Percentiles rank a stretch among this genome's conserved stretches.
Evolutionary conservation across 805 yeast genomes (phyloP).

Genomic region (Cephaloascus fragrans): DNA sequence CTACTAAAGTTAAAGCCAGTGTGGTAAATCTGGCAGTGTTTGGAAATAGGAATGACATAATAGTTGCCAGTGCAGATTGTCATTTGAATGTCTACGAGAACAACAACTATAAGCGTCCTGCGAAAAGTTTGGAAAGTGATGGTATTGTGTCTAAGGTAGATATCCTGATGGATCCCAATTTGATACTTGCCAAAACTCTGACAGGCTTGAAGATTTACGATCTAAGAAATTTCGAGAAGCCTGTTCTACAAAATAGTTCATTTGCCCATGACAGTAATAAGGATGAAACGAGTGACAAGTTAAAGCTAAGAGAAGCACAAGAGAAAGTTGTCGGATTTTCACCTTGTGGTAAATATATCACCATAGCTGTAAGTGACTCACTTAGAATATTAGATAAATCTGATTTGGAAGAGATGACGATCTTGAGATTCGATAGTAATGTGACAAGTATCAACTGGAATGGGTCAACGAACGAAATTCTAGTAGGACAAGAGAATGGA

Average conservation of each 20-base stretch:
- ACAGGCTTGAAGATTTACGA: conserved; percentile 10
- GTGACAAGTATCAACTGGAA: conserved; percentile 11
- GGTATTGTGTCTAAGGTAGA: neutral
- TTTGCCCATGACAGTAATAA: conserved; percentile 2
- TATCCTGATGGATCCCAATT: conserved; percentile 3
- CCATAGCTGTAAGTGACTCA: conserved; percentile 1
- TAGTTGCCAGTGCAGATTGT: conserved; percentile 5
- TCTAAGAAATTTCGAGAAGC: conserved; percentile 7
- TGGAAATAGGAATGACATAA: conserved; percentile 1
- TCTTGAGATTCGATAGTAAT: conserved; percentile 1
- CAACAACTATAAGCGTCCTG: conserved; percentile 1
- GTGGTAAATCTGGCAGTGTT: conserved; percentile 1
- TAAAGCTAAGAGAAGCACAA: too few relatives aligned
- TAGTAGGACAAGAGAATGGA: conserved; percentile 9
- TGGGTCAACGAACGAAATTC: conserved; percentile 10
- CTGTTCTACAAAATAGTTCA: conserved; percentile 7
- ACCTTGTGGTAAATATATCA: conserved; percentile 2
- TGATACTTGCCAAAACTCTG: conserved; percentile 2
- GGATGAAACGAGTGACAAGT: too few relatives aligned
- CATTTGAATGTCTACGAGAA: conserved; percentile 2
- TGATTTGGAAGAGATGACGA: conserved; percentile 7
- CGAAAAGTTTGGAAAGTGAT: neutral
- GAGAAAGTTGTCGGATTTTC: conserved; percentile 3
- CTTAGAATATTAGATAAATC: conserved; percentile 10
- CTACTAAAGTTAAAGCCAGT: conserved; percentile 1